Base-by-base conservation (phyloP, 495 filamentous ascomycete genomes). In the Tuber aestivum region DNA sequence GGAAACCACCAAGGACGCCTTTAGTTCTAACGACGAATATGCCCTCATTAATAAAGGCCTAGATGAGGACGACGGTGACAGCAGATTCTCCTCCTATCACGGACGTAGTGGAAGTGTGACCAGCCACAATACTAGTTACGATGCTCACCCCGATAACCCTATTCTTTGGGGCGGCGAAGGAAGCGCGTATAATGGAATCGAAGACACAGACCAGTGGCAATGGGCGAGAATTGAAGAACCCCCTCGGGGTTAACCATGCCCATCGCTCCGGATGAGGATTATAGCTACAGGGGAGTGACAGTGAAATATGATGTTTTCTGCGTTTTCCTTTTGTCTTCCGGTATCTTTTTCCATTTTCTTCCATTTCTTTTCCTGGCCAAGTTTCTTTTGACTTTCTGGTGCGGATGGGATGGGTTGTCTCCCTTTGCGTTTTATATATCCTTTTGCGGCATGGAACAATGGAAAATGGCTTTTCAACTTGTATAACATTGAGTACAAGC, bases 1-100 rank as follows among this genome's bases (percentile, higher is more conserved):
- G 32, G n/a, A 84, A 56, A 80, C 83, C 48, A 84, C 83, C 40
- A 81, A 84, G 70, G 79, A 82, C 35, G 83, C 83, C 27, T 84
- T 84, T 78, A 79, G 75, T 42, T 77, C 82, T 69, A 82, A 79
- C 45, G 77, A 83, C n/a, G 81, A 83, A 70, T 81, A 82, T 72
- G 80, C 82, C 12, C 72, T 78, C 27, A 81, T 83, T 69, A 79
- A 77, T 50, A 82, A 81, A 56, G 78, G 80, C 41, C 75, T 41
- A 45, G 80, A 82, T 42, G 45, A 71, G 21, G 79, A 82, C 38
- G 76, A 79, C 9, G 72, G 73, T 18, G 78, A 82, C 14, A 71
- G 73, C 6, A 32, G 38, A 69, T 14, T 61, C 61, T 20, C 75
- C 45, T 44, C 72, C 56, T 23, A 68, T 70, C 79, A 82, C 45